phyloP scores from a whole-genome alignment of 2,329 filamentous ascomycete species.

The Penicillium verrucosum region DNA sequence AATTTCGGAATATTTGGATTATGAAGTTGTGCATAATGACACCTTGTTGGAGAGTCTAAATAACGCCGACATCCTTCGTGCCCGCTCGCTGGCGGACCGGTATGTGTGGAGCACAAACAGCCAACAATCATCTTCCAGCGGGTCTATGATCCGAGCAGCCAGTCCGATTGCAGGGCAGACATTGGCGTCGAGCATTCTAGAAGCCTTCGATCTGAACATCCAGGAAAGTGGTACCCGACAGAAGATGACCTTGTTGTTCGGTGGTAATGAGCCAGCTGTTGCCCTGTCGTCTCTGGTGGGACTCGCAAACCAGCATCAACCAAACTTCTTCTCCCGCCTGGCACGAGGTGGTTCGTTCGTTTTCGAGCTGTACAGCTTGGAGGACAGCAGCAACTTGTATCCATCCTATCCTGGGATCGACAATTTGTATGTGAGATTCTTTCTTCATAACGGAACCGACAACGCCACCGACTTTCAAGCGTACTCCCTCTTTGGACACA shows the following conservation, averaged over 20 bases:
- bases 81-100: slow-evolving; percentile 49
- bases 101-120: slow-evolving; percentile 49
- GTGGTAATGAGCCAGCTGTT: slow-evolving; percentile 49
- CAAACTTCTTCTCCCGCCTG: slow-evolving; percentile 50
- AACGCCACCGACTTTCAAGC: slow-evolving; percentile 11
- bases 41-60: slow-evolving; percentile 36
- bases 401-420: slow-evolving; percentile 40
- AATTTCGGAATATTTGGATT: slow-evolving; percentile 57
- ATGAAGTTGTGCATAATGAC: slow-evolving; percentile 52
- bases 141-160: slow-evolving; percentile 28
- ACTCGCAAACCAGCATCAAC: slow-evolving; percentile 38
- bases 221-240: slow-evolving; percentile 34
- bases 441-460: slow-evolving; percentile 56
- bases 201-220: slow-evolving; percentile 41
- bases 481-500: slow-evolving; percentile 12
- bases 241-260: slow-evolving; percentile 51
- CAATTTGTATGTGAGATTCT: slow-evolving; percentile 55
- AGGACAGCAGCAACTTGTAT: slow-evolving; percentile 26
- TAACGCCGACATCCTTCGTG: slow-evolving; percentile 32
- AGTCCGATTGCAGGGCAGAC: slow-evolving; percentile 45
- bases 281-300: slow-evolving; percentile 50
- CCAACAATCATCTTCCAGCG: slow-evolving; percentile 38
- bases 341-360: slow-evolving; percentile 48
- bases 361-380: slow-evolving; percentile 52
- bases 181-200: slow-evolving; percentile 39